Evolutionary conservation across 257 asterid species (phyloP).

Genomic region (Echites panduratus): DNA sequence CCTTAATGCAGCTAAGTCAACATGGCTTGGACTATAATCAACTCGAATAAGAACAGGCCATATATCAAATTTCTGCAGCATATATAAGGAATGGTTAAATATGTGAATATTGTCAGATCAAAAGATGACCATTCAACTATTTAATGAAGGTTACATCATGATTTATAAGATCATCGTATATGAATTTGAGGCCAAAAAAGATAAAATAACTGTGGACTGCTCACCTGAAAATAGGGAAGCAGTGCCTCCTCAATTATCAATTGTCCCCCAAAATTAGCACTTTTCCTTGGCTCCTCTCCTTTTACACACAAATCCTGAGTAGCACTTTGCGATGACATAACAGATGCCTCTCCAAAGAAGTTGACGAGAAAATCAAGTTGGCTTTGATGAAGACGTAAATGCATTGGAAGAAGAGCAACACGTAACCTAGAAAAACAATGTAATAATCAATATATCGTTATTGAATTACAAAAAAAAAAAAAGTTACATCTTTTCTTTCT

Average conservation of each 20-base stretch:
- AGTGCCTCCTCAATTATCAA: conserved; percentile 69
- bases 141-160: background rate
- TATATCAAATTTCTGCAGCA: conserved; percentile 88
- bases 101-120: conserved; percentile 7
- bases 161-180: background rate
- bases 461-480: background rate
- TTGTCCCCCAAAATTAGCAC: conserved; percentile 33
- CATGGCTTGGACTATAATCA: conserved; percentile 82
- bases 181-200: background rate
- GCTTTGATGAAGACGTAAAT: conserved; percentile 90
- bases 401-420: conserved; percentile 76
- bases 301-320: conserved; percentile 34
- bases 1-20: conserved; percentile 89
- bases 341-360: conserved; percentile 77
- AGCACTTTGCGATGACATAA: conserved; percentile 38
- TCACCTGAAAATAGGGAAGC: conserved; percentile 91
- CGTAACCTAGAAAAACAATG: conserved; percentile 47
- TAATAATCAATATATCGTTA: background rate
- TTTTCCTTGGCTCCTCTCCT: conserved; percentile 36
- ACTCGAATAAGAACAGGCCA: conserved; percentile 78
- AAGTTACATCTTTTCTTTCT: background rate
- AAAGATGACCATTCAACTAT: conserved; percentile 8
- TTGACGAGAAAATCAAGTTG: conserved; percentile 90
- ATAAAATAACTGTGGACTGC: conserved; percentile 21
- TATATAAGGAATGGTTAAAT: conserved; percentile 6